A percentile compares a stretch with the other conserved stretches of the same genome.
Evolutionary conservation across 306 rosid genomes (phyloP).

Genomic region (Casuarina cunninghamiana): DNA sequence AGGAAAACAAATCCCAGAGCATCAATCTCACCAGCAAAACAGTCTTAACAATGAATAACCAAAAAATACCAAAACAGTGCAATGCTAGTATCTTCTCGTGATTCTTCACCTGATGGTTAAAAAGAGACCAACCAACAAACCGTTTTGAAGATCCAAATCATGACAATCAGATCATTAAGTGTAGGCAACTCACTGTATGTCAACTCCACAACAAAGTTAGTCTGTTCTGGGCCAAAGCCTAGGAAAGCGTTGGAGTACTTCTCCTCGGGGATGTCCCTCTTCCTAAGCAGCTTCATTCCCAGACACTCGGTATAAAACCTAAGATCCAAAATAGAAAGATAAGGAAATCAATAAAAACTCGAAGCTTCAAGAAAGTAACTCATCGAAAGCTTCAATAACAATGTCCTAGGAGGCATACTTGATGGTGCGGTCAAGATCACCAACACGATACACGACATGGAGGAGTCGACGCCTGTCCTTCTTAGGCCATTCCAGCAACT

Average conservation of each 20-base stretch:
- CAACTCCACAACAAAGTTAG: conserved; percentile 82
- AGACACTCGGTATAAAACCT: conserved; percentile 89
- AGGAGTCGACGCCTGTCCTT: conserved; percentile 85
- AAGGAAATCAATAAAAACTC: conserved; percentile 1
- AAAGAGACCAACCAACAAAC: neutral
- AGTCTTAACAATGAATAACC: neutral
- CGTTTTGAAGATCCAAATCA: neutral
- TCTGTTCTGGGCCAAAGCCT: conserved; percentile 79
- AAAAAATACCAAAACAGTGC: neutral
- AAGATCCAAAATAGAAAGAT: neutral
- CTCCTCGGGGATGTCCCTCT: conserved; percentile 89
- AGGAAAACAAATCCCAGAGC: neutral
- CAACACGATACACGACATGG: conserved; percentile 94
- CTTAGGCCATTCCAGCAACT: conserved; percentile 82
- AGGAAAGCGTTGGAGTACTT: conserved; percentile 89
- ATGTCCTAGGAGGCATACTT: conserved; percentile 43
- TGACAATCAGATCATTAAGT: conserved; percentile 5
- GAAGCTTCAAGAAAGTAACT: conserved; percentile 15
- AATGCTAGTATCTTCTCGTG: neutral
- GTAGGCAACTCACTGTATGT: conserved; percentile 69
- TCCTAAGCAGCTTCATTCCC: conserved; percentile 83
- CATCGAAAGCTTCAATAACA: conserved; percentile 2
- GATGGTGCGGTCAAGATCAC: conserved; percentile 96
- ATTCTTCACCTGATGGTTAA: neutral
- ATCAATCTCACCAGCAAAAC: neutral